These are phyloP conservation scores for Batkoa obscura DNA, from an alignment of 371 early-diverging fungal species.

Conservation along the genomic window DNA sequence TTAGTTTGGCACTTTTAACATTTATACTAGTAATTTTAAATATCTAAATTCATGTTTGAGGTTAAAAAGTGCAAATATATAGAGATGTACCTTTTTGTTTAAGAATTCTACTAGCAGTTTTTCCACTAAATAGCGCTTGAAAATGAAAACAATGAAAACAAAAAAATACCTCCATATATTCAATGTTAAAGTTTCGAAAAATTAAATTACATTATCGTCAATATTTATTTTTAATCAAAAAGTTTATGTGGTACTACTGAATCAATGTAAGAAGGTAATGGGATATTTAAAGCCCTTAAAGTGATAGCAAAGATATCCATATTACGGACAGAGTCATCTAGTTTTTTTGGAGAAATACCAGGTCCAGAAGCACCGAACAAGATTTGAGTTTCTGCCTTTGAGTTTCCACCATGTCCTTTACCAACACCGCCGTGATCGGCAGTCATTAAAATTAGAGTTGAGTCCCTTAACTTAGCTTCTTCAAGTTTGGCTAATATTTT, in stretches of 20 bases:
- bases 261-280: neutral
- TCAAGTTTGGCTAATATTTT: conserved; percentile 4
- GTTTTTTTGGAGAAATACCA: neutral
- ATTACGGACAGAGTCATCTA: neutral
- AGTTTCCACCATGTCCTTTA: conserved; percentile 5
- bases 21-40: too few relatives aligned
- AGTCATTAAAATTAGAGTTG: conserved; percentile 7
- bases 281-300: neutral
- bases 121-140: too few relatives aligned
- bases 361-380: conserved; percentile 3
- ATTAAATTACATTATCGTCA: too few relatives aligned
- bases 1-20: too few relatives aligned
- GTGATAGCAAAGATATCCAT: neutral
- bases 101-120: too few relatives aligned
- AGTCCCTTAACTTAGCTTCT: neutral
- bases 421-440: conserved; percentile 10
- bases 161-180: too few relatives aligned
- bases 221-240: neutral
- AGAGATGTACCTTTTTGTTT: too few relatives aligned
- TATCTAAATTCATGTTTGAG: too few relatives aligned
- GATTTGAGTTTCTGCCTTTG: conserved; percentile 1
- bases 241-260: neutral
- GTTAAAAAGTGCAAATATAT: too few relatives aligned
- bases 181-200: too few relatives aligned
- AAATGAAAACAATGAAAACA: too few relatives aligned